Evolutionary conservation across 805 yeast genomes (phyloP).

Genomic region (Kuraishia floccosa): DNA sequence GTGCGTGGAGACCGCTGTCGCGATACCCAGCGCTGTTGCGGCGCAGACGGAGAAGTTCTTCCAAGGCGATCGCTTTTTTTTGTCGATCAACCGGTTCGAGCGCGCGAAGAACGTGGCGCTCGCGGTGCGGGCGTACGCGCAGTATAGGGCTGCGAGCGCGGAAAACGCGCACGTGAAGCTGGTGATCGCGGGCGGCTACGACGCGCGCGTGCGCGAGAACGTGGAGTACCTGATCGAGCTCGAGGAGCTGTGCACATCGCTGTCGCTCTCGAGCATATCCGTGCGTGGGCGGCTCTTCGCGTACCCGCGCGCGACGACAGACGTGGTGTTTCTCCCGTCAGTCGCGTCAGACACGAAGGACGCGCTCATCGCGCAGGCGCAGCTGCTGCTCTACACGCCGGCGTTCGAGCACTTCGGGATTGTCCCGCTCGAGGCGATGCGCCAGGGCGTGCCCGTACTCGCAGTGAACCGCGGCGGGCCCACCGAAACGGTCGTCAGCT

Average conservation of each 20-base stretch:
- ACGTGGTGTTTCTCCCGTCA: conserved; percentile 73
- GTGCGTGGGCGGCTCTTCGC: conserved; percentile 24
- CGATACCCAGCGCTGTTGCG: conserved; percentile 11
- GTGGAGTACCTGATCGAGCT: conserved; percentile 59
- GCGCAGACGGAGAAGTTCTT: conserved; percentile 24
- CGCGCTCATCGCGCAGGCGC: conserved; percentile 43
- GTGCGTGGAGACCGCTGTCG: conserved; percentile 48
- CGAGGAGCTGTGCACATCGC: conserved; percentile 29
- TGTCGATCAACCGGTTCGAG: conserved; percentile 86
- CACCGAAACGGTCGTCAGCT: conserved; percentile 54
- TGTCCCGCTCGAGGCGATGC: conserved; percentile 95
- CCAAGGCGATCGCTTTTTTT: conserved; percentile 28
- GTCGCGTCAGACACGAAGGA: conserved; percentile 57
- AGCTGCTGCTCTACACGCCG: conserved; percentile 77
- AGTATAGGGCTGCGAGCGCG: conserved; percentile 21
- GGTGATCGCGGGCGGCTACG: conserved; percentile 88
- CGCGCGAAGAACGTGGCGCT: conserved; percentile 71
- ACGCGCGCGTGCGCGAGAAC: conserved; percentile 64
- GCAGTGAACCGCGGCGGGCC: conserved; percentile 94
- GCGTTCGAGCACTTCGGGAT: conserved; percentile 92
- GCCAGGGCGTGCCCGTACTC: conserved; percentile 68
- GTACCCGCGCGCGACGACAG: conserved; percentile 13
- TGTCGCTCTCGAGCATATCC: conserved; percentile 34
- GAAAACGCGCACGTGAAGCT: conserved; percentile 35
- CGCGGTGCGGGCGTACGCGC: conserved; percentile 60